Base-by-base conservation (phyloP, 495 filamentous ascomycete species). In the Copromyces sp. region DNA sequence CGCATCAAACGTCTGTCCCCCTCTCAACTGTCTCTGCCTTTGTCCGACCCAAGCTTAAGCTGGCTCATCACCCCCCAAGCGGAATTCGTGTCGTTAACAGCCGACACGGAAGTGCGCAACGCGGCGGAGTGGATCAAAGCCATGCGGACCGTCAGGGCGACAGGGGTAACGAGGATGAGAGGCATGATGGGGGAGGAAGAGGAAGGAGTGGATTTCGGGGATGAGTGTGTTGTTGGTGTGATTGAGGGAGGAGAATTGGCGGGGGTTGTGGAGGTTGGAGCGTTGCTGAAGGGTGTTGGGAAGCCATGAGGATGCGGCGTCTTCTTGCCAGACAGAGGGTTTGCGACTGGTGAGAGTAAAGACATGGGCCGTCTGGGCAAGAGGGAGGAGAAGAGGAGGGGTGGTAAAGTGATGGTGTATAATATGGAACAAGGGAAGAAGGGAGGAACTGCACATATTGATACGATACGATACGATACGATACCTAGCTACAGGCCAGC, bases 11-110 rank as follows among this genome's bases (percentile, higher is more conserved):
- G 76, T 38, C 74, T 88, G 4, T 44, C 72, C 14, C 74, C 81
- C 0, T 74, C 72, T 2, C 79, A 85, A 40, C 75, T 87, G 71
- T 65, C 77, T 16, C 73, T 73, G 41, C 37, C 68, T 0, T 61
- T 83, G 8, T 70, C 71, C n/a, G 71, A 77, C 7, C 73, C 75
- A 38, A 37, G 74, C 20, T 73, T 81, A 5, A 53, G 75, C 2
- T 80, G 83, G 71, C 70, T 86, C 53, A 72, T 84, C 61, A 81
- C 82, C 2, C 75, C 77, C 2, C 71, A 77, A 40, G 76, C 74
- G 7, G 82, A 85, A 12, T 86, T 85, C 77, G 77, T 88, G n/a
- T 77, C 76, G n/a, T 79, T 87, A 0, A 76, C 79, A 9, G 82
- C 80, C 12, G 80, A 84, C 29, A 83, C 81, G 20, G 81, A 78